phyloP scores from a whole-genome alignment of 75 land plant genomes.

The Picea sitchensis region DNA sequence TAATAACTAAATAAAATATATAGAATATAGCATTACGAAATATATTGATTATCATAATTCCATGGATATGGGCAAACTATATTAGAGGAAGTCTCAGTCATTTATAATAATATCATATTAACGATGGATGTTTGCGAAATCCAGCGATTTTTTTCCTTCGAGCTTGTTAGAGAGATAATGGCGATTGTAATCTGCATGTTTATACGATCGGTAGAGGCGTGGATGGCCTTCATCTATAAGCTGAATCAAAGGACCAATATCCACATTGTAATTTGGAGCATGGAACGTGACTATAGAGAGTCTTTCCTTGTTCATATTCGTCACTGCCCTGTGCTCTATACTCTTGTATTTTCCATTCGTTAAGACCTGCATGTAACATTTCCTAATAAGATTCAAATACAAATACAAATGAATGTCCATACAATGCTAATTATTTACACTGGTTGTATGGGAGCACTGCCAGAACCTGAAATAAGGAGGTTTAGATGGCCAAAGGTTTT shows the following conservation, averaged over 20 bases:
- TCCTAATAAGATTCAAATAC: background rate
- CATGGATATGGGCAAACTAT: no score
- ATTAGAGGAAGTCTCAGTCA: no score
- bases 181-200: slow-evolving; percentile 64
- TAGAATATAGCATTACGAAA: no score
- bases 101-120: no score
- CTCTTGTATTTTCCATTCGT: slow-evolving; percentile 17
- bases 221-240: slow-evolving; percentile 7
- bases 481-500: slow-evolving; percentile 39
- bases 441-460: background rate
- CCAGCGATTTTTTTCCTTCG: slow-evolving; percentile 58
- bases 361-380: background rate
- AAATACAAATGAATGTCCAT: background rate
- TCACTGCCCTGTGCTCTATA: slow-evolving; percentile 6
- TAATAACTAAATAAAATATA: no score
- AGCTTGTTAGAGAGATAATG: slow-evolving; percentile 60
- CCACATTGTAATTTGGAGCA: slow-evolving; percentile 5
- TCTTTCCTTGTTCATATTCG: background rate
- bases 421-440: no score
- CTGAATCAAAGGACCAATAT: slow-evolving; percentile 25
- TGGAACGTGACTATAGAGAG: slow-evolving; percentile 15
- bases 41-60: no score
- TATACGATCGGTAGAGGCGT: slow-evolving; percentile 15
- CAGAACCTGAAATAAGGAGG: slow-evolving; percentile 40
- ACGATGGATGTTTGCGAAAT: slow-evolving; percentile 27